A percentile compares a stretch with the other conserved stretches of the same genome.
phyloP scores from a whole-genome alignment of 768 basidiomycete species.

The Naganishia antarctica region DNA sequence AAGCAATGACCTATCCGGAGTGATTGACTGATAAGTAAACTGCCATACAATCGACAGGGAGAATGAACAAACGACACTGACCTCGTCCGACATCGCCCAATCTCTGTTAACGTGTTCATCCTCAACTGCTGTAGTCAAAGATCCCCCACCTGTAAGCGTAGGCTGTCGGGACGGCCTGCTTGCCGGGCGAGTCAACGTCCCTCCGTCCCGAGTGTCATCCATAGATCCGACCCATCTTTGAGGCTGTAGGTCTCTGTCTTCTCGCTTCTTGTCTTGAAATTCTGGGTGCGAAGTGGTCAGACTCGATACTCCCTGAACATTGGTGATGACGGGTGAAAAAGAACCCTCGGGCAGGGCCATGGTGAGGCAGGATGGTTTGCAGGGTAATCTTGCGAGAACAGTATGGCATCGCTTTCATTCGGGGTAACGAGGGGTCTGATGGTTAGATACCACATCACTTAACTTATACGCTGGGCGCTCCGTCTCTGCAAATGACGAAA shows the following conservation, averaged over 20 bases:
- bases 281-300: background rate
- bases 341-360: background rate
- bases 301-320: background rate
- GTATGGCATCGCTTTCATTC: too few species aligned
- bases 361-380: background rate
- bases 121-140: background rate
- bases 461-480: too few species aligned
- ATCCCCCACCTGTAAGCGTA: background rate
- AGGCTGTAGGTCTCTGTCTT: background rate
- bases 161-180: background rate
- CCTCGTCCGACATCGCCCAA: conserved; percentile 12
- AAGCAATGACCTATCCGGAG: background rate
- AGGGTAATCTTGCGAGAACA: too few species aligned
- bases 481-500: too few species aligned
- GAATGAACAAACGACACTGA: background rate
- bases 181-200: background rate
- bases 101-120: background rate
- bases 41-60: too few species aligned
- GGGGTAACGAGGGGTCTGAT: too few species aligned
- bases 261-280: background rate
- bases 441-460: too few species aligned
- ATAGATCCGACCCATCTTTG: background rate
- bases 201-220: background rate
- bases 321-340: background rate
- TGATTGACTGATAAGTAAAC: background rate